These are phyloP conservation scores for Suhomyces canberraensis DNA, from an alignment of 805 yeast species.

Conservation along the genomic window DNA sequence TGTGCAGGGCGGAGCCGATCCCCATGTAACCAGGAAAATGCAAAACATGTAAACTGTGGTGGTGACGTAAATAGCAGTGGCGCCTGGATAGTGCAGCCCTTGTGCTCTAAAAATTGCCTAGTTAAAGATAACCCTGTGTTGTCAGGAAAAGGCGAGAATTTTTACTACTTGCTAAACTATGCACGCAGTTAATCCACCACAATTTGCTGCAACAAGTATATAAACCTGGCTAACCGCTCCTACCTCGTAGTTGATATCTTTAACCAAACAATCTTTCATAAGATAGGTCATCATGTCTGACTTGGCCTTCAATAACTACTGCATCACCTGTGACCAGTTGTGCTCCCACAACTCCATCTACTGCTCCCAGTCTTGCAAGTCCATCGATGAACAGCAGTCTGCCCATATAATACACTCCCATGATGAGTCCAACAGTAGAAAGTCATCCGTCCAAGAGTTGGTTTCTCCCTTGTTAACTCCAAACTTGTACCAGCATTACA, in stretches of 20 bases:
- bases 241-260: not conserved
- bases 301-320: conserved; percentile 41
- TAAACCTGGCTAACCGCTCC: not conserved
- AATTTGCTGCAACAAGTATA: conserved; percentile 4
- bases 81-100: too few species aligned
- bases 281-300: conserved; percentile 13
- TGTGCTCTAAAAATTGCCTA: too few species aligned
- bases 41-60: not conserved
- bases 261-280: not conserved
- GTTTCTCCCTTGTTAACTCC: conserved; percentile 41
- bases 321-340: conserved; percentile 35
- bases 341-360: conserved; percentile 18
- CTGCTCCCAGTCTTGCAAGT: conserved; percentile 32
- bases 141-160: conserved; percentile 1
- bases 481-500: conserved; percentile 25
- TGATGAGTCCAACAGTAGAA: conserved; percentile 4
- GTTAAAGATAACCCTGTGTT: not conserved
- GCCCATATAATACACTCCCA: conserved; percentile 12
- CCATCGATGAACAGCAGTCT: conserved; percentile 27
- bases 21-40: not conserved
- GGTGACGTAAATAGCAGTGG: not conserved
- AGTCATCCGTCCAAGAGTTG: conserved; percentile 14
- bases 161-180: not conserved
- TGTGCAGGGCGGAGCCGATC: not conserved
- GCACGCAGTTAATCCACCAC: conserved; percentile 3